Percentiles rank a stretch among this genome's conserved stretches.
phyloP scores from a whole-genome alignment of 805 yeast species.

The Lachancea waltii region DNA sequence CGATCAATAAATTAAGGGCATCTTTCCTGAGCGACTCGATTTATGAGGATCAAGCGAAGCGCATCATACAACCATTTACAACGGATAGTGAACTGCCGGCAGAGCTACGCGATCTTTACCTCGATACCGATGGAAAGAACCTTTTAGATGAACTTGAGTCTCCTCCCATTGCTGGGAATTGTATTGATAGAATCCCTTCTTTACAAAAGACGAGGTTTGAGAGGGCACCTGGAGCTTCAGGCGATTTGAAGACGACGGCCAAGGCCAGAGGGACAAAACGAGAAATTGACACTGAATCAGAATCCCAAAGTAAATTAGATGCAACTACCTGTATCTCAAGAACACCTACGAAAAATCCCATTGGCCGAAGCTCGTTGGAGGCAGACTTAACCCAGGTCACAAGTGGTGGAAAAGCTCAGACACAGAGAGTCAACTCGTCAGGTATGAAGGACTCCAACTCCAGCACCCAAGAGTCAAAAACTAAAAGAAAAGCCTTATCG shows the following conservation, averaged over 20 bases:
- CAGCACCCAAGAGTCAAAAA: slow-evolving; percentile 8
- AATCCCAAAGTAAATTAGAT: no score
- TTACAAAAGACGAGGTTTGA: slow-evolving; percentile 4
- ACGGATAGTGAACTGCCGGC: slow-evolving; percentile 1
- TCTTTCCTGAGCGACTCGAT: slow-evolving; percentile 25
- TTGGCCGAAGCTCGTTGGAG: no score
- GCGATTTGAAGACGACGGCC: neutral
- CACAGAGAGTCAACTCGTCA: no score
- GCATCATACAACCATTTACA: slow-evolving; percentile 27
- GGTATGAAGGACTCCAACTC: neutral
- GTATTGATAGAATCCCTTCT: slow-evolving; percentile 3
- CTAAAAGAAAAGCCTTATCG: slow-evolving; percentile 16
- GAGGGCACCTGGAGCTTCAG: slow-evolving; percentile 1
- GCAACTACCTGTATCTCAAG: no score
- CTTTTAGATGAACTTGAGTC: slow-evolving; percentile 17
- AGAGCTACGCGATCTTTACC: neutral
- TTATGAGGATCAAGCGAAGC: slow-evolving; percentile 28
- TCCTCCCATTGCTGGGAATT: slow-evolving; percentile 25
- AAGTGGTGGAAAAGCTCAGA: no score
- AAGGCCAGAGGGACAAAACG: neutral
- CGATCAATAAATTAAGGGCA: slow-evolving; percentile 27
- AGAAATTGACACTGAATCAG: no score
- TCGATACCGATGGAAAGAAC: slow-evolving; percentile 1
- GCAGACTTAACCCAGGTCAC: no score
- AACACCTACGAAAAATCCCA: no score